Evolutionary conservation across 805 yeast genomes (phyloP).

Genomic region (Yarrowia divulgata): DNA sequence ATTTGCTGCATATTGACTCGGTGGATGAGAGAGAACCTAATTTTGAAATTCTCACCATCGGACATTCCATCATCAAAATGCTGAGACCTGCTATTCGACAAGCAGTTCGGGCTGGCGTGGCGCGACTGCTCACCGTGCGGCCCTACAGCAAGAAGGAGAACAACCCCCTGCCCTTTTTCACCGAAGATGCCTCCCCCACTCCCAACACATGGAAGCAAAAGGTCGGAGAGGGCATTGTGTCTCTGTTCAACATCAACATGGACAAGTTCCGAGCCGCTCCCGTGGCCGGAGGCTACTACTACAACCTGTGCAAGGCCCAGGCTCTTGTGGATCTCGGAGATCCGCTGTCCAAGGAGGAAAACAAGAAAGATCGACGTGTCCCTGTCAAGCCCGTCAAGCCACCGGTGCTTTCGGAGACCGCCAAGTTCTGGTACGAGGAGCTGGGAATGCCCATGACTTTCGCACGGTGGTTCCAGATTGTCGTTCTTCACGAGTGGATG

Average conservation of each 20-base stretch:
- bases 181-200: conserved; percentile 7
- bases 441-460: conserved; percentile 83
- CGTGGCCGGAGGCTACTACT: conserved; percentile 87
- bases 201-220: conserved; percentile 47
- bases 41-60: conserved; percentile 34
- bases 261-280: conserved; percentile 93
- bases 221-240: conserved; percentile 49
- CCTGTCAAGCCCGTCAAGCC: conserved; percentile 35
- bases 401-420: conserved; percentile 62
- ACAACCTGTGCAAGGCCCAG: conserved; percentile 85
- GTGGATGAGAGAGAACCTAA: neutral
- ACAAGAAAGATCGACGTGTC: conserved; percentile 41
- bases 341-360: conserved; percentile 27
- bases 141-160: conserved; percentile 16
- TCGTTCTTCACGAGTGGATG: conserved; percentile 91
- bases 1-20: conserved; percentile 16
- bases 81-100: conserved; percentile 34
- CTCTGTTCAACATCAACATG: conserved; percentile 78
- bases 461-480: conserved; percentile 96
- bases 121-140: conserved; percentile 9
- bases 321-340: conserved; percentile 25
- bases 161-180: conserved; percentile 18
- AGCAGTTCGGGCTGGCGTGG: conserved; percentile 23
- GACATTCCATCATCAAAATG: conserved; percentile 12
- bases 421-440: conserved; percentile 84